These are phyloP conservation scores for Pholiota conissans DNA, from an alignment of 768 basidiomycete genomes.

Conservation along the genomic window DNA sequence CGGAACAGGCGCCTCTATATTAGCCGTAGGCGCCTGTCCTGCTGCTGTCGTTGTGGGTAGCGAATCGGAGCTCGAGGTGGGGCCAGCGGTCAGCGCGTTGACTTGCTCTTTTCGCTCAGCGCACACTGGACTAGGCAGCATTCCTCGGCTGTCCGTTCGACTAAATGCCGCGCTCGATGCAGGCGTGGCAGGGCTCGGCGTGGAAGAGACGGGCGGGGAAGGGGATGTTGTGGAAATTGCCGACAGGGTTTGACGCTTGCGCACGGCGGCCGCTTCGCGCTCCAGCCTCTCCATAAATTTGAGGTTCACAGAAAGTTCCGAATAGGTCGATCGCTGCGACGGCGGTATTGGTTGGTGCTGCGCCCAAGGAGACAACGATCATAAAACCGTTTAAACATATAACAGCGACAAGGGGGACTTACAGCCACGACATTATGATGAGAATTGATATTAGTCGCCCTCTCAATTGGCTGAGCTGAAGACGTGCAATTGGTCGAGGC, in stretches of 20 bases:
- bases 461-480: neutral
- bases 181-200: neutral
- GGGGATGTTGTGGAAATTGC: neutral
- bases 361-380: no score
- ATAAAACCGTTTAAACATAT: neutral
- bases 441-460: neutral
- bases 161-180: neutral
- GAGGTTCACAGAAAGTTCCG: slow-evolving; percentile 25
- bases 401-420: neutral
- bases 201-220: neutral
- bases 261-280: neutral
- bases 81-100: no score
- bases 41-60: no score
- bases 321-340: slow-evolving; percentile 24
- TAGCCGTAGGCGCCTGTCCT: no score
- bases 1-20: no score
- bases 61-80: no score
- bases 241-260: neutral
- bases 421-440: neutral
- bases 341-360: slow-evolving; percentile 23
- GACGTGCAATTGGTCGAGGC: neutral
- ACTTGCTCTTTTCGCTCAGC: no score
- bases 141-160: neutral
- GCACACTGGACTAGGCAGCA: neutral
- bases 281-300: slow-evolving; percentile 17